Evolutionary conservation across 148 eudicot species (phyloP), one percentile per base, ranked within the genome.

Genomic region (Arctostaphylos glauca): DNA sequence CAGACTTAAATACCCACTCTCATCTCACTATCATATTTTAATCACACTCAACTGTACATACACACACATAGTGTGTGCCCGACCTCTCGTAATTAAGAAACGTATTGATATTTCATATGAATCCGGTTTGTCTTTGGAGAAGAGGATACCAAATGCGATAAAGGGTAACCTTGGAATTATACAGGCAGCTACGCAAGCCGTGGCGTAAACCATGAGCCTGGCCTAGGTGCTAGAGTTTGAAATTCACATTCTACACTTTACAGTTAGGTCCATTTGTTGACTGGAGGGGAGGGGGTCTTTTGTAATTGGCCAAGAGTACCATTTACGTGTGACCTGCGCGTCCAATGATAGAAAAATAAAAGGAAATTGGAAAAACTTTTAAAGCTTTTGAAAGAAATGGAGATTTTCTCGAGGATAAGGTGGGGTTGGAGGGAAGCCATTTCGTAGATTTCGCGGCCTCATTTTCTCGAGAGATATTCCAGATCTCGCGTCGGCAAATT

Each of bases 371-470:
- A 5, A 14, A 43, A 70, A 6, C 19, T 14, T 44, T 44, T 55
- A 55, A 55, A 14, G 59, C 3, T 55, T 55, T 55, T 50, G 9
- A 50, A 50, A 50, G n/a, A 60, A 10, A 3, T 0, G 0, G 7
- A 74, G 77, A 48, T 74, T 74, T 74, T 47, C 54, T 47, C 55
- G 77, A 48, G 55, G 77, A 74, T 74, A 74, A 74, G 38, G 18
- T 43, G 9, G 46, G 46, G 15, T 31, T 43, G 67, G 6, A 5
- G 48, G 58, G 3, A 47, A 23, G 46, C 80, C 55, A 14, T 9
- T 78, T 58, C 13, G 0, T 5, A 44, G 56, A 18, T 8, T 18
- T 74, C 55, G 55, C 16, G 54, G 50, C 46, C 44, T 14, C 46
- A 78, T 59, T 41, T 78, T 43, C 41, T 59, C 31, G 44, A 9